These are phyloP conservation scores for Lodderomyces elongisporus DNA, from an alignment of 1,139 yeast species.

Conservation along the genomic window DNA sequence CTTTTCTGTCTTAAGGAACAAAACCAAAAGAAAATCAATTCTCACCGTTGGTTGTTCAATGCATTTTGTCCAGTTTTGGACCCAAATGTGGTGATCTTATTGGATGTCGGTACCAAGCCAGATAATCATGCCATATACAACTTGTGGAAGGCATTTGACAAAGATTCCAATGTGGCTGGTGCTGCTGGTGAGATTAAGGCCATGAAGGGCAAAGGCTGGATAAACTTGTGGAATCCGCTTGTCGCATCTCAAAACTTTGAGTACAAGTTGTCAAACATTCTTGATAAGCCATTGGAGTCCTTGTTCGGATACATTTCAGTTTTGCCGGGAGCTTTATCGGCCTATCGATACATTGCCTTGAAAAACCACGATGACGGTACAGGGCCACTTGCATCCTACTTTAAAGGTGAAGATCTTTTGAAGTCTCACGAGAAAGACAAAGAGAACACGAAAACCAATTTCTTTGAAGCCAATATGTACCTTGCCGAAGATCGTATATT, in stretches of 20 bases:
- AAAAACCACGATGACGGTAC: constrained; percentile 84
- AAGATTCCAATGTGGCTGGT: constrained; percentile 94
- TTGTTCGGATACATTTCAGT: constrained; percentile 91
- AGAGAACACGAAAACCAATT: constrained; percentile 50
- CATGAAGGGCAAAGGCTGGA: constrained; percentile 84
- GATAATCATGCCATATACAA: constrained; percentile 81
- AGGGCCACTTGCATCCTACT: constrained; percentile 84
- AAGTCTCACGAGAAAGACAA: constrained; percentile 24
- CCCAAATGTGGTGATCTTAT: constrained; percentile 77
- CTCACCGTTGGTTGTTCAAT: constrained; percentile 93
- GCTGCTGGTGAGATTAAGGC: constrained; percentile 97
- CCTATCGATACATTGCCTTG: constrained; percentile 86
- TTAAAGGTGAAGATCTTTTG: constrained; percentile 76
- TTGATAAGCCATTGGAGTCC: constrained; percentile 93
- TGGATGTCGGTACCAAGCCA: constrained; percentile 93
- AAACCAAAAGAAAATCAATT: constrained; percentile 85
- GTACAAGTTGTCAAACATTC: constrained; percentile 90
- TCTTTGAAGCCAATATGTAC: constrained; percentile 95
- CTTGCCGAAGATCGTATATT: constrained; percentile 94
- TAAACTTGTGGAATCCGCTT: constrained; percentile 76
- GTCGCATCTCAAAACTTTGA: constrained; percentile 97
- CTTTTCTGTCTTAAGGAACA: constrained; percentile 85
- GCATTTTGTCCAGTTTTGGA: constrained; percentile 87
- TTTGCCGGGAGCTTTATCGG: constrained; percentile 93
- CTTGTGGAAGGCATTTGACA: constrained; percentile 94